Percentiles rank a stretch among this genome's conserved stretches.
phyloP scores from a whole-genome alignment of 164 flowering plant species.

The Chloranthus sessilifolius region DNA sequence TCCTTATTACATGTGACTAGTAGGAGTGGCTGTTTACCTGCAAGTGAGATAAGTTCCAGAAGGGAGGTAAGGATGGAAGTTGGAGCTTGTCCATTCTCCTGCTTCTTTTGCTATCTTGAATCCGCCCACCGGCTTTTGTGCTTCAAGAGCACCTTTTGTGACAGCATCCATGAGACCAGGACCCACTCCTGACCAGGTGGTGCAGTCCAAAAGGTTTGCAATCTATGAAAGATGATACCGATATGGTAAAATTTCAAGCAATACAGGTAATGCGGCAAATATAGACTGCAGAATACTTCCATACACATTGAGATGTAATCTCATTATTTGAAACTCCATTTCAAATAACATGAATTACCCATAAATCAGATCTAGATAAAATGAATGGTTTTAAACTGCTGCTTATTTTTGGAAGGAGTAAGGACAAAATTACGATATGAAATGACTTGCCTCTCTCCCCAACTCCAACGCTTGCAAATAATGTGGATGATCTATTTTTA shows the following conservation, averaged over 20 bases:
- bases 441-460: conserved; percentile 59
- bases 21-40: conserved; percentile 57
- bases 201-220: conserved; percentile 72
- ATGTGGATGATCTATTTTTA: conserved; percentile 65
- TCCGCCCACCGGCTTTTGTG: conserved; percentile 81
- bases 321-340: too few relatives aligned
- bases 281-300: too few relatives aligned
- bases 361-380: too few relatives aligned
- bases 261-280: too few relatives aligned
- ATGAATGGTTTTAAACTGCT: too few relatives aligned
- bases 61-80: conserved; percentile 75
- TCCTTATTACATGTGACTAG: too few relatives aligned
- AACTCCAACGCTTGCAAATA: conserved; percentile 61
- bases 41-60: conserved; percentile 79
- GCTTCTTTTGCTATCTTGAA: conserved; percentile 91
- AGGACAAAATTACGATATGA: not conserved
- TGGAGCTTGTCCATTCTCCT: conserved; percentile 79
- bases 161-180: conserved; percentile 99
- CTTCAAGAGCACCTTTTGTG: conserved; percentile 74
- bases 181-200: conserved; percentile 94
- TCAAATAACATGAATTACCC: too few relatives aligned
- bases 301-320: too few relatives aligned
- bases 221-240: conserved; percentile 29
- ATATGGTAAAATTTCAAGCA: too few relatives aligned
- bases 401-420: too few relatives aligned